Percentiles rank a stretch among this genome's conserved stretches.
These are phyloP conservation scores for Ascochyta koolunga DNA, from an alignment of 2,329 filamentous ascomycete species.

Conservation along the genomic window DNA sequence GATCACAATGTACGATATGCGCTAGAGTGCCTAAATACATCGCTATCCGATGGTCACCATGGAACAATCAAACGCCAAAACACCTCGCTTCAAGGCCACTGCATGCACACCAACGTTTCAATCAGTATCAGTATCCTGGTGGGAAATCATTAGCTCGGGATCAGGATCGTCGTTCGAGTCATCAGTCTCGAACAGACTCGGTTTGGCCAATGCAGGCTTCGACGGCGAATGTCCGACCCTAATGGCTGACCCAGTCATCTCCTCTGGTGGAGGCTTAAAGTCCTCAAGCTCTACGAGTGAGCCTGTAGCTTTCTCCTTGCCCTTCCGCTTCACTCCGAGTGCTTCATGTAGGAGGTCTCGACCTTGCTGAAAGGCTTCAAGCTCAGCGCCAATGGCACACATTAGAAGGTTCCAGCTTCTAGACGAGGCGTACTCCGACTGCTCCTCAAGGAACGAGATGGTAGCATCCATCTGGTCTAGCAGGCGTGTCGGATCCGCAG, in stretches of 20 bases:
- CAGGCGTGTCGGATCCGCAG: slow-evolving; percentile 24
- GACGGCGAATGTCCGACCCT: slow-evolving; percentile 36
- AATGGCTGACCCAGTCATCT: slow-evolving; percentile 41
- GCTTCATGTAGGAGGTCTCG: slow-evolving; percentile 60
- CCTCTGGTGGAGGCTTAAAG: slow-evolving; percentile 26
- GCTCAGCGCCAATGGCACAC: slow-evolving; percentile 75
- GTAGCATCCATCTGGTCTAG: slow-evolving; percentile 61
- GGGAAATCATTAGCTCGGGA: slow-evolving; percentile 57
- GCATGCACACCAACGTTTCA: slow-evolving; percentile 13
- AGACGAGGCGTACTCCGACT: slow-evolving; percentile 62
- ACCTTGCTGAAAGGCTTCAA: slow-evolving; percentile 70
- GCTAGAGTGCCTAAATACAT: neutral
- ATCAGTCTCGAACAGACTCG: slow-evolving; percentile 48
- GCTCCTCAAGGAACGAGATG: slow-evolving; percentile 61
- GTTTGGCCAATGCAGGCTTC: slow-evolving; percentile 38
- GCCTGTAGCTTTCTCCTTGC: slow-evolving; percentile 34
- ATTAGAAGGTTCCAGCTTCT: slow-evolving; percentile 76
- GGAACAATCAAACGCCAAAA: neutral
- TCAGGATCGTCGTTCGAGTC: slow-evolving; percentile 54
- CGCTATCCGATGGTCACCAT: neutral
- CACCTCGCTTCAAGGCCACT: slow-evolving; percentile 1
- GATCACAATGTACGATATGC: neutral
- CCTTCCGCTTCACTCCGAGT: slow-evolving; percentile 38
- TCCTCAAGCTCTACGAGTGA: slow-evolving; percentile 28
- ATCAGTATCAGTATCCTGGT: slow-evolving; percentile 51